These are phyloP conservation scores for Mycena kentingensis DNA, from an alignment of 768 basidiomycete genomes.

Conservation along the genomic window DNA sequence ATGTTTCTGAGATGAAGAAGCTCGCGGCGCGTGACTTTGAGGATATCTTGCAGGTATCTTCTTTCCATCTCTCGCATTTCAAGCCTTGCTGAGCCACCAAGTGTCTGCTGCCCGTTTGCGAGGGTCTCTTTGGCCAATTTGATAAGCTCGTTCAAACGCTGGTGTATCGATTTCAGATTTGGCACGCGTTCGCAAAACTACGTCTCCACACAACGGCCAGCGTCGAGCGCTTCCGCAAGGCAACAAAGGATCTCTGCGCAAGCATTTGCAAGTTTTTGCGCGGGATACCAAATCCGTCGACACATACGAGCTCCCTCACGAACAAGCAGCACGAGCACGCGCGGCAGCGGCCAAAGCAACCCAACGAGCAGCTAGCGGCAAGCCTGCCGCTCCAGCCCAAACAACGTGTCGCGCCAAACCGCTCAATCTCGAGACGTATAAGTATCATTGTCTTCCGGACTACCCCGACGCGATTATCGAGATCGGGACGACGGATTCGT, in stretches of 20 bases:
- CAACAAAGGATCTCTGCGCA: neutral
- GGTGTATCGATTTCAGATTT: constrained; percentile 14
- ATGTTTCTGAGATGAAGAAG: constrained; percentile 33
- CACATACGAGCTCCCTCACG: constrained; percentile 1
- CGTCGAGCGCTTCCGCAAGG: constrained; percentile 24
- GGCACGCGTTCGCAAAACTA: constrained; percentile 10
- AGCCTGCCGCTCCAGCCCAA: neutral
- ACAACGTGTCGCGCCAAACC: constrained; percentile 5
- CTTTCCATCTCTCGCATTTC: neutral
- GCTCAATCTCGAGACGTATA: constrained; percentile 35
- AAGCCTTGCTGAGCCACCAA: too few species aligned
- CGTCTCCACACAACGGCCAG: neutral
- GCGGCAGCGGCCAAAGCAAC: constrained; percentile 14
- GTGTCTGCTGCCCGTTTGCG: constrained; percentile 38
- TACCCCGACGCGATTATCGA: constrained; percentile 27
- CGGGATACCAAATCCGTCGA: neutral
- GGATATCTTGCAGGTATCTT: constrained; percentile 29
- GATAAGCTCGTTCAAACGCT: constrained; percentile 10
- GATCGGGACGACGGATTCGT: constrained; percentile 39
- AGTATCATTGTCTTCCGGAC: constrained; percentile 37
- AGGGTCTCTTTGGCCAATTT: constrained; percentile 30
- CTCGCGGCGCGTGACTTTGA: constrained; percentile 37
- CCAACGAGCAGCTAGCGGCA: constrained; percentile 1
- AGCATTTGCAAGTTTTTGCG: constrained; percentile 1
- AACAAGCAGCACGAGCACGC: constrained; percentile 4